Percentiles rank a stretch among this genome's conserved stretches.
These are phyloP conservation scores for Lenwebbia sp. DNA, from an alignment of 345 rosid species.

Conservation along the genomic window DNA sequence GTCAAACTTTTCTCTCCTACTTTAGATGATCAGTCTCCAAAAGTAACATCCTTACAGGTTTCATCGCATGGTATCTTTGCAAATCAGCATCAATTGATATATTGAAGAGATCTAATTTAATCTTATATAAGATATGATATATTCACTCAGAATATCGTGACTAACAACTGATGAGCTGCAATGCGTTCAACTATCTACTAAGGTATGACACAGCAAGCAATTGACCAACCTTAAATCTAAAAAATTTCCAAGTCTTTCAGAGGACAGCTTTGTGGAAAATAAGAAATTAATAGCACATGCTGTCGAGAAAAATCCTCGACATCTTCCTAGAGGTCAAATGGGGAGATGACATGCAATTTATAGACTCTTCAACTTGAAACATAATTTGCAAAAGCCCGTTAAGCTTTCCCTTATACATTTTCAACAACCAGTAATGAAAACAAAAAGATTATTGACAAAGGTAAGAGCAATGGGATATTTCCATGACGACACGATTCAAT, in stretches of 20 bases:
- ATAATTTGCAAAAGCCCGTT: background rate
- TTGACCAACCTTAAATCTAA: background rate
- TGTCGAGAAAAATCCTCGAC: background rate
- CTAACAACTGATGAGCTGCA: background rate
- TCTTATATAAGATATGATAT: background rate
- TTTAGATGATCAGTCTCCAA: background rate
- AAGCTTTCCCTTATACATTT: background rate
- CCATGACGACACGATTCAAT: background rate
- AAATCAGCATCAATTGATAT: background rate
- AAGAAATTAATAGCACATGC: background rate
- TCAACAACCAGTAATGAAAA: background rate
- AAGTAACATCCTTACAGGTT: background rate
- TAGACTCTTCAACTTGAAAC: background rate
- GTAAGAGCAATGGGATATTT: background rate
- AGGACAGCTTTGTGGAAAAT: background rate
- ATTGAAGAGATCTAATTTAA: background rate
- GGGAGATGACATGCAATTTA: background rate
- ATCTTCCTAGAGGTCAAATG: background rate
- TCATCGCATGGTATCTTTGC: background rate
- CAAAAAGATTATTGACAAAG: background rate
- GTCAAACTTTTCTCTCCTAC: background rate
- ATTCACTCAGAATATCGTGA: background rate
- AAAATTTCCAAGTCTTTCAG: background rate
- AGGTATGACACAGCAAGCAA: background rate
- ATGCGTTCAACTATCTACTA: background rate